These are phyloP conservation scores for Aleurites moluccanus DNA, from an alignment of 441 rosid genomes.

Conservation along the genomic window DNA sequence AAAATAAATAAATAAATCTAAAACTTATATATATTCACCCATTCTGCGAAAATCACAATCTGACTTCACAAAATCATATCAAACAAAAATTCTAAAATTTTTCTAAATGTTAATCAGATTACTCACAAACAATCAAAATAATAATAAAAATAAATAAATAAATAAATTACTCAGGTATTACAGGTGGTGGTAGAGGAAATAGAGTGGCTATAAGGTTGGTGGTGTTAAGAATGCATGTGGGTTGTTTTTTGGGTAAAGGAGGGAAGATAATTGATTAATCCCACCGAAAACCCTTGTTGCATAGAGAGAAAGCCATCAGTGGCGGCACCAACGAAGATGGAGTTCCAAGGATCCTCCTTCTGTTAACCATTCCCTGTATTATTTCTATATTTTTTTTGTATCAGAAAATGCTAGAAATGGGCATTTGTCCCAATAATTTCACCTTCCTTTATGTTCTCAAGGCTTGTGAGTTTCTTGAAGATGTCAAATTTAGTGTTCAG, in stretches of 20 bases:
- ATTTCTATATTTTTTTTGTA: conserved; percentile 36
- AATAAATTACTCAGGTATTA: too few relatives aligned
- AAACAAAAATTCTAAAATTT: too few relatives aligned
- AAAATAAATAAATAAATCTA: too few relatives aligned
- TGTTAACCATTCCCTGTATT: conserved; percentile 37
- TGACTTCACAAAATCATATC: too few relatives aligned
- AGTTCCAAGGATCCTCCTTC: conserved; percentile 94
- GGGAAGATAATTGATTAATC: conserved; percentile 90
- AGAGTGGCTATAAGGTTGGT: conserved; percentile 80
- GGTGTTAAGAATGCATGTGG: conserved; percentile 91
- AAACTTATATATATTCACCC: too few relatives aligned
- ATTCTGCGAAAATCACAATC: too few relatives aligned
- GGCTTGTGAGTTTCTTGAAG: conserved; percentile 57
- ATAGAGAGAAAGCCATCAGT: conserved; percentile 71
- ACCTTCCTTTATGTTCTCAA: conserved; percentile 72
- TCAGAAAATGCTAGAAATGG: conserved; percentile 57
- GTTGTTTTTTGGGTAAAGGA: conserved; percentile 93
- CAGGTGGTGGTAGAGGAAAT: conserved; percentile 47
- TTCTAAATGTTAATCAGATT: too few relatives aligned
- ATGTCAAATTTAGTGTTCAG: conserved; percentile 46
- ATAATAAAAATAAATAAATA: too few relatives aligned
- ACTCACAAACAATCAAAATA: too few relatives aligned
- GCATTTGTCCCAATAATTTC: conserved; percentile 55
- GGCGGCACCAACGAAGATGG: conserved; percentile 79
- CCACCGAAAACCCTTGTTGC: conserved; percentile 76